phyloP scores from a whole-genome alignment of 148 eudicot genomes.

The Chenopodium quinoa region DNA sequence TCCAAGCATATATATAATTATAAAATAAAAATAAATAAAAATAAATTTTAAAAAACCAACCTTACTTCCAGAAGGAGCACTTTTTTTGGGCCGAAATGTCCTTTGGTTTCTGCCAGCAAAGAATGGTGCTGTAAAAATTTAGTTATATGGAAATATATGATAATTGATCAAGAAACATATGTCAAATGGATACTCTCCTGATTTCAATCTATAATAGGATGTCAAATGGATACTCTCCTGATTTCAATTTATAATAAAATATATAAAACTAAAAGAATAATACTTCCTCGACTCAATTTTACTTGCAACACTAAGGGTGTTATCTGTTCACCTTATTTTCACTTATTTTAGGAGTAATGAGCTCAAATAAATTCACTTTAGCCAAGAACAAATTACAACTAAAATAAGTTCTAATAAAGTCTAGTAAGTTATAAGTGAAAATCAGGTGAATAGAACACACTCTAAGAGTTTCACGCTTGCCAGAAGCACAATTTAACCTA shows the following conservation, averaged over 20 bases:
- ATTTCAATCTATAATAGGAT: constrained; percentile 23
- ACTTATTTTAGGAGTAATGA: too few species aligned
- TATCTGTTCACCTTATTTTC: too few species aligned
- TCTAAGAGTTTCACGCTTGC: too few species aligned
- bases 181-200: constrained; percentile 6
- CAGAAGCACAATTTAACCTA: too few species aligned
- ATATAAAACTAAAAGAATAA: constrained; percentile 11
- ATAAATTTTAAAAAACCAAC: constrained; percentile 31
- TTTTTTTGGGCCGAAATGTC: constrained; percentile 94
- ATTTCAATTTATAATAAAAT: constrained; percentile 16
- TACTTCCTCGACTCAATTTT: too few species aligned
- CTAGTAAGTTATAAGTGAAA: too few species aligned
- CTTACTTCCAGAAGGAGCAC: constrained; percentile 98
- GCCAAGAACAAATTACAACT: too few species aligned
- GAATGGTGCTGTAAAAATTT: constrained; percentile 6
- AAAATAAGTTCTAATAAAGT: too few species aligned
- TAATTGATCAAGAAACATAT: constrained; percentile 19
- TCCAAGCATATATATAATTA: constrained; percentile 7
- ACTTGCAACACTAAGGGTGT: too few species aligned
- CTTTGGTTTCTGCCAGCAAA: constrained; percentile 71
- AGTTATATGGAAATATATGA: constrained; percentile 1
- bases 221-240: constrained; percentile 9
- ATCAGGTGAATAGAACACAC: too few species aligned
- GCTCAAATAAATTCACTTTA: too few species aligned
- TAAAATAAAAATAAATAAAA: too few species aligned